phyloP scores from a whole-genome alignment of 129 eudicot genomes.

The Arctium lappa region DNA sequence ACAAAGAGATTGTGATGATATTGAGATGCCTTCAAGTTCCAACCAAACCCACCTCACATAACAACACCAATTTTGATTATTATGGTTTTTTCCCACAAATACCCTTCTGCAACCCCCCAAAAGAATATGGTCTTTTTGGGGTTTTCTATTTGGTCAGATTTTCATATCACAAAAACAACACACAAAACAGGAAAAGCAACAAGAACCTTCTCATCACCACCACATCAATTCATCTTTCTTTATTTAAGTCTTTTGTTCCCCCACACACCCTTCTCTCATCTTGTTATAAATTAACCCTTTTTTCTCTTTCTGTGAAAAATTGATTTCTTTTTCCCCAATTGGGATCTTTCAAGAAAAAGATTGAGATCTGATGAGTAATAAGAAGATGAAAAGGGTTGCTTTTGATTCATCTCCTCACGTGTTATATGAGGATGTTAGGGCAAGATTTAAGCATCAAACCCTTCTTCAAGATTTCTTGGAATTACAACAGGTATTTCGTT shows the following conservation, averaged over 20 bases:
- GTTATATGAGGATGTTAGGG: constrained; percentile 37
- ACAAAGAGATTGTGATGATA: neutral
- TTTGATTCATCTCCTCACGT: constrained; percentile 31
- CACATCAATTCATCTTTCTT: constrained; percentile 11
- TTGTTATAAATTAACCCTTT: neutral
- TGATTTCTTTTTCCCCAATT: neutral
- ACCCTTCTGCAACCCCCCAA: constrained; percentile 53
- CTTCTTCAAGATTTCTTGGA: constrained; percentile 63
- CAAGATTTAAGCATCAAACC: constrained; percentile 46
- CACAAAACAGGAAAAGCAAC: constrained; percentile 40
- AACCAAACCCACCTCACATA: constrained; percentile 27
- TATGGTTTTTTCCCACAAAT: constrained; percentile 2
- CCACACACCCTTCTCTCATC: constrained; percentile 5
- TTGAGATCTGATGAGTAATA: constrained; percentile 40
- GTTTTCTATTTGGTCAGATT: constrained; percentile 43
- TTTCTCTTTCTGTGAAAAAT: neutral
- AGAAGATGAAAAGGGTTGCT: constrained; percentile 49
- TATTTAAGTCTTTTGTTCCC: neutral
- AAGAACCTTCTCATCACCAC: constrained; percentile 46
- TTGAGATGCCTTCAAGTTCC: constrained; percentile 20
- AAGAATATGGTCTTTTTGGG: constrained; percentile 52
- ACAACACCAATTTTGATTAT: constrained; percentile 7
- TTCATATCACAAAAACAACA: constrained; percentile 20
- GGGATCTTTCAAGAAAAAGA: neutral
- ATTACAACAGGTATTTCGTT: constrained; percentile 43